Base-by-base conservation (phyloP, 169 alveolate species). In the Cyclospora cayetanensis region DNA sequence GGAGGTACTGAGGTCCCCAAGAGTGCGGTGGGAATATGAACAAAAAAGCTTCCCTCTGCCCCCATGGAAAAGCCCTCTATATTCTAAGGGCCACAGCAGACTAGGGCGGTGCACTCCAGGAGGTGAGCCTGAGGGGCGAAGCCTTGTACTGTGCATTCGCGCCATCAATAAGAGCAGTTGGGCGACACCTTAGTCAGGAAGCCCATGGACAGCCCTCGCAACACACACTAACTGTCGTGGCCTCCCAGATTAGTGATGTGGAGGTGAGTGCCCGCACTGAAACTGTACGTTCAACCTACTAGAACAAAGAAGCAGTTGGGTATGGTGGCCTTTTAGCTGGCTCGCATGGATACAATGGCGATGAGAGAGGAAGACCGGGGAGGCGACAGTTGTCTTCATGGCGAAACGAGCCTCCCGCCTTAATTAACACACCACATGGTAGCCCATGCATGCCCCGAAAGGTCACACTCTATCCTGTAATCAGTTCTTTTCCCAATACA, bases 21-120 rank as follows among this genome's bases (percentile, higher is more conserved):
- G 31, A 52, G 27, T 35, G 89, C 72, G 76, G 52, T 70, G 74
- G 74, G 89, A 80, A 80, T 27, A 80, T 5, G 7, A 52, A 80
- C 43, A 52, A 80, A 80, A 80, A 80, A 80, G 89, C 89, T 52
- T 80, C 89, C 89, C 89, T 80, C 89, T 46, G 76, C 89, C 74
- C 74, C 89, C 74, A n/a, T 79, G 52, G 34, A 31, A 31, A 50
- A 80, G 52, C 89, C 76, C 55, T 43, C 43, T 77, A 70, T 77
- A 50, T 46, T 46, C 20, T 22, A 42, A 74, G 74, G 89, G 76
- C 46, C 70, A 80, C 27, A 74, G 89, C 89, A 2, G 43, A 52
- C 27, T n/a, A 80, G 89, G 31, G 52, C 89, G 52, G 52, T 52
- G 34, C 31, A 42, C 37, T 80, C 27, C 52, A 74, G 46, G 46